These are phyloP conservation scores for Canna indica DNA, from an alignment of 176 grass and related monocot species.

Conservation along the genomic window DNA sequence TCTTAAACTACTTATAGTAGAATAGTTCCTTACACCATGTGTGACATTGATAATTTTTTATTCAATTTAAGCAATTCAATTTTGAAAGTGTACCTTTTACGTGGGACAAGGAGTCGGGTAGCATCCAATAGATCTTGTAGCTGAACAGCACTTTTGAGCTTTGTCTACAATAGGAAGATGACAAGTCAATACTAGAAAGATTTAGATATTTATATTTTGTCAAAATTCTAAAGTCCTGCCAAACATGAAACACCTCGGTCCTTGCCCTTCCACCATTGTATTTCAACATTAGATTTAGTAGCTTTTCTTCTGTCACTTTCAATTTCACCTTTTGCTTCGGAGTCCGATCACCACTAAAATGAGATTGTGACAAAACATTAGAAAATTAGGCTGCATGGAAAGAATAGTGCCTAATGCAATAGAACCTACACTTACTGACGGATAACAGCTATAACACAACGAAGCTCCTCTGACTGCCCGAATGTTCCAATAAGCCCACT, in stretches of 20 bases:
- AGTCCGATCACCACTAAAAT: constrained; percentile 80
- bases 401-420: constrained; percentile 17
- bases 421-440: constrained; percentile 70
- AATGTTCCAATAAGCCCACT: constrained; percentile 54
- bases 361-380: constrained; percentile 37
- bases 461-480: constrained; percentile 79
- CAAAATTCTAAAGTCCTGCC: constrained; percentile 1
- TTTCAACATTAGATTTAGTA: constrained; percentile 92
- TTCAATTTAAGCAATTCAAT: neutral
- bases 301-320: constrained; percentile 92
- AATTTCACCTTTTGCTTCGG: constrained; percentile 98
- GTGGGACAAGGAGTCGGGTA: constrained; percentile 83
- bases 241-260: constrained; percentile 33
- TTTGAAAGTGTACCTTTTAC: constrained; percentile 35
- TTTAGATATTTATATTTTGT: constrained; percentile 1
- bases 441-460: constrained; percentile 89
- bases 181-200: constrained; percentile 14
- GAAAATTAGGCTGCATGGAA: constrained; percentile 8
- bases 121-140: constrained; percentile 98
- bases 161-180: constrained; percentile 38
- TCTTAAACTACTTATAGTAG: no score
- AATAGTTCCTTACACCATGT: neutral
- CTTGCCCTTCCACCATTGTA: constrained; percentile 82
- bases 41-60: neutral
- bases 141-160: constrained; percentile 95